A percentile compares a stretch with the other conserved stretches of the same genome.
These are phyloP conservation scores for Macrophomina phaseolina DNA, from an alignment of 2,329 filamentous ascomycete species.

Conservation along the genomic window DNA sequence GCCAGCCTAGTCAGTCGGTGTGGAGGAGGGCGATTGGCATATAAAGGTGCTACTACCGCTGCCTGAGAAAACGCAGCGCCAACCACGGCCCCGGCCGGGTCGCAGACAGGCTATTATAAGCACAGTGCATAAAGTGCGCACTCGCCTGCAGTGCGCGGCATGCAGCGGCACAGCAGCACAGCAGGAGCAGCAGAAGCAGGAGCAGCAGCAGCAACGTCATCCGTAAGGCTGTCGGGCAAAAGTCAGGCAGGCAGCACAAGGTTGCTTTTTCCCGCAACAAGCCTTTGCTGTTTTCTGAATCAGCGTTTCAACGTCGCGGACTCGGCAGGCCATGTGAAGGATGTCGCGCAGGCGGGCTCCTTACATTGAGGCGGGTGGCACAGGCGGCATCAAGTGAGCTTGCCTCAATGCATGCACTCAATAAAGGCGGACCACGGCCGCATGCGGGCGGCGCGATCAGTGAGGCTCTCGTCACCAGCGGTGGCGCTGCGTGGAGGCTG, in stretches of 20 bases:
- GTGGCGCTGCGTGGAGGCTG: conserved; percentile 9
- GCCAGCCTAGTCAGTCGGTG: background rate
- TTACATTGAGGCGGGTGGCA: conserved; percentile 19
- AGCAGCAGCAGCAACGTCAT: too few species aligned
- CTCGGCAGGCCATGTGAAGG: conserved; percentile 19
- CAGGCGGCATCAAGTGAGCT: conserved; percentile 13
- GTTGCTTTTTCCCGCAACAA: conserved; percentile 5
- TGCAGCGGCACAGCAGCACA: conserved; percentile 8
- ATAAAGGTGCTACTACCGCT: conserved; percentile 19
- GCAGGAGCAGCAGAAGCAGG: too few species aligned
- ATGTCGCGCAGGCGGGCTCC: conserved; percentile 23
- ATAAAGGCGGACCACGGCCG: conserved; percentile 14
- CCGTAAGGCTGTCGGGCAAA: conserved; percentile 15
- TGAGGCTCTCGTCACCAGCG: conserved; percentile 10
- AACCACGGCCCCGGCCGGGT: conserved; percentile 1
- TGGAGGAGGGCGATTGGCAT: background rate
- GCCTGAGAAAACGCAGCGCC: conserved; percentile 5
- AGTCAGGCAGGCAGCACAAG: conserved; percentile 11
- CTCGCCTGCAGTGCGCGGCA: conserved; percentile 9
- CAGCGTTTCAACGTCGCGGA: conserved; percentile 21
- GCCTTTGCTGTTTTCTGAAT: background rate
- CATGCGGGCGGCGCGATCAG: conserved; percentile 5
- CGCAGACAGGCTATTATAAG: conserved; percentile 16
- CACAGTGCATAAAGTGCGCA: conserved; percentile 20
- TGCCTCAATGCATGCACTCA: conserved; percentile 19